phyloP scores from a whole-genome alignment of 2,329 filamentous ascomycete genomes.

The Harringtonia lauricola region DNA sequence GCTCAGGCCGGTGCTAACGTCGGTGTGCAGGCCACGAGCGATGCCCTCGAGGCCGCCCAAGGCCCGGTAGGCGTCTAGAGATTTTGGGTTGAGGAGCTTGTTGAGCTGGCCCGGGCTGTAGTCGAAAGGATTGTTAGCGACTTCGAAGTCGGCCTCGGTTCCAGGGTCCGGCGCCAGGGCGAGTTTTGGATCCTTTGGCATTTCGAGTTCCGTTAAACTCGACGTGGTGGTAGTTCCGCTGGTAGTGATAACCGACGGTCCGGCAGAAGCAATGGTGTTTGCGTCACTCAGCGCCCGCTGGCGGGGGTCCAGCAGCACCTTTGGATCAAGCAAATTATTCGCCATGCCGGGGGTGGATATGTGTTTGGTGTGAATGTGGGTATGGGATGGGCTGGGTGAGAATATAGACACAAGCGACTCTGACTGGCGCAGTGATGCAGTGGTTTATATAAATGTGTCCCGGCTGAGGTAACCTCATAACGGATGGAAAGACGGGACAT shows the following conservation, averaged over 20 bases:
- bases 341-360: not conserved
- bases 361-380: not conserved
- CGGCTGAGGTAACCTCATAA: not conserved
- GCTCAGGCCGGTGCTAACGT: constrained; percentile 64
- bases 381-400: not conserved
- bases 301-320: not conserved
- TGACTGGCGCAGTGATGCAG: no score
- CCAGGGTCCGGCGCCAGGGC: constrained; percentile 68
- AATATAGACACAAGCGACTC: no score
- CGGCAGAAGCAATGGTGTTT: not conserved
- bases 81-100: constrained; percentile 87
- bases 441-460: not conserved
- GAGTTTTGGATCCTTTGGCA: not conserved
- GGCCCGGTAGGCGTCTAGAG: constrained; percentile 66
- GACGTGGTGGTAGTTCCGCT: not conserved
- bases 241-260: not conserved
- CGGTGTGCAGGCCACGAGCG: constrained; percentile 65
- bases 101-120: constrained; percentile 74
- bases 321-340: not conserved
- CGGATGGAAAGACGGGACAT: not conserved
- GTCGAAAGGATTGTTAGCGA: constrained; percentile 74
- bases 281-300: not conserved
- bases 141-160: constrained; percentile 63
- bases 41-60: constrained; percentile 69
- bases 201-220: not conserved